phyloP scores from a whole-genome alignment of 2,329 filamentous ascomycete genomes.

The Cladophialophora chaetospira region DNA sequence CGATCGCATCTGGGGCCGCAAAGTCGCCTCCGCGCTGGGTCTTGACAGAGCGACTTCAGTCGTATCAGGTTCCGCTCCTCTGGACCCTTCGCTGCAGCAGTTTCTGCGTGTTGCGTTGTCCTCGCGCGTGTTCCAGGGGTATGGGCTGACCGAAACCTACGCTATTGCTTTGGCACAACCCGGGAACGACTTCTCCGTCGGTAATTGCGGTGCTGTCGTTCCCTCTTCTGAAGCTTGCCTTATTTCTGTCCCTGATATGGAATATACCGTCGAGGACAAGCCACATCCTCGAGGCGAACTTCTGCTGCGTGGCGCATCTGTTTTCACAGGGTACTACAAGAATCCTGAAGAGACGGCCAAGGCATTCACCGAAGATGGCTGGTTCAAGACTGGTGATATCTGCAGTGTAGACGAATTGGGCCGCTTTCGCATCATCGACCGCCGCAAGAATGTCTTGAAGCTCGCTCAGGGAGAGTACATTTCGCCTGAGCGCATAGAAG shows the following conservation, averaged over 20 bases:
- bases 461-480: conserved; percentile 97
- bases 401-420: conserved; percentile 80
- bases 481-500: conserved; percentile 94
- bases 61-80: conserved; percentile 85
- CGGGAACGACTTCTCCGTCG: conserved; percentile 69
- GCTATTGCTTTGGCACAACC: conserved; percentile 73
- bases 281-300: conserved; percentile 89
- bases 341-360: conserved; percentile 85
- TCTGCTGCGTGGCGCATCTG: conserved; percentile 73
- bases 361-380: conserved; percentile 80
- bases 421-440: conserved; percentile 90
- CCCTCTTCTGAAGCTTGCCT: conserved; percentile 74
- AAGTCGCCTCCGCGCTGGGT: conserved; percentile 80
- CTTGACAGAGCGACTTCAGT: conserved; percentile 72
- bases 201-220: conserved; percentile 77
- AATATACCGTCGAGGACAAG: conserved; percentile 85
- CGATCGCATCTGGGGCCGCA: conserved; percentile 81
- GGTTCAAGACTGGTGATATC: conserved; percentile 97
- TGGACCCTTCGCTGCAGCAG: conserved; percentile 83
- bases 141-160: conserved; percentile 92
- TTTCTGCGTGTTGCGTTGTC: conserved; percentile 84
- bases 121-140: conserved; percentile 80
- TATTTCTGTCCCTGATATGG: conserved; percentile 87
- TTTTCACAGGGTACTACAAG: conserved; percentile 88
- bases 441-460: conserved; percentile 99